A percentile compares a stretch with the other conserved stretches of the same genome.
Evolutionary conservation across 2,329 filamentous ascomycete genomes (phyloP).

Genomic region (Macroventuria anomochaeta): DNA sequence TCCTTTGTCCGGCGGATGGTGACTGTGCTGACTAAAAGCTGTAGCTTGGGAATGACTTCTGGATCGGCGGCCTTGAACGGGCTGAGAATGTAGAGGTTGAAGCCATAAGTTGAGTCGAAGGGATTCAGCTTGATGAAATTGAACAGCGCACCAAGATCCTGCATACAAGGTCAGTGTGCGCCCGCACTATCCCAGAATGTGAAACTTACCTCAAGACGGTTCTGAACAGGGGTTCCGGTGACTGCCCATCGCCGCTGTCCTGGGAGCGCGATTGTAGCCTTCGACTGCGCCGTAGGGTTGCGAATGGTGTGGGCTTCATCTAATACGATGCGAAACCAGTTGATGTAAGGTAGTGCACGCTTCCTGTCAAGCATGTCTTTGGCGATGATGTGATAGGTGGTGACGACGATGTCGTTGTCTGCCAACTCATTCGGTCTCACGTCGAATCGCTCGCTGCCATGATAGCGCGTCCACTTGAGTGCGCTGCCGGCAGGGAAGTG

Average conservation of each 20-base stretch:
- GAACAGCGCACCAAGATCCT: conserved; percentile 82
- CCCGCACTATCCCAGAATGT: background rate
- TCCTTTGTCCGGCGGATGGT: conserved; percentile 92
- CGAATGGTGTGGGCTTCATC: conserved; percentile 96
- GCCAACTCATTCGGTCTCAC: conserved; percentile 65
- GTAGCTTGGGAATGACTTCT: conserved; percentile 81
- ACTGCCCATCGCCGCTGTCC: conserved; percentile 91
- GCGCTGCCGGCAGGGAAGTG: conserved; percentile 68
- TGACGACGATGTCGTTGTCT: conserved; percentile 83
- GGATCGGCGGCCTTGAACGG: conserved; percentile 89
- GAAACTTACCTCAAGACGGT: conserved; percentile 70
- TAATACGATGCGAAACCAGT: conserved; percentile 92
- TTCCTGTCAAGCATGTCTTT: conserved; percentile 70
- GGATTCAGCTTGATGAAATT: conserved; percentile 84
- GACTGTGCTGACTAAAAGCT: conserved; percentile 91
- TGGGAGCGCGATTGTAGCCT: conserved; percentile 79
- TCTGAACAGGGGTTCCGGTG: conserved; percentile 96
- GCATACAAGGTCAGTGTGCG: background rate
- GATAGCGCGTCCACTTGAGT: conserved; percentile 81
- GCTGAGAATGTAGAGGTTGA: conserved; percentile 78
- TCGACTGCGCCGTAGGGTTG: conserved; percentile 82
- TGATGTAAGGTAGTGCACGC: conserved; percentile 76
- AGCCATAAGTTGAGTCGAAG: conserved; percentile 79
- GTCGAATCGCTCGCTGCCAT: conserved; percentile 78
- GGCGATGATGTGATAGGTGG: conserved; percentile 87